A percentile compares a stretch with the other conserved stretches of the same genome.
These are phyloP conservation scores for Capsella rubella DNA, from an alignment of 441 rosid genomes.

Conservation along the genomic window DNA sequence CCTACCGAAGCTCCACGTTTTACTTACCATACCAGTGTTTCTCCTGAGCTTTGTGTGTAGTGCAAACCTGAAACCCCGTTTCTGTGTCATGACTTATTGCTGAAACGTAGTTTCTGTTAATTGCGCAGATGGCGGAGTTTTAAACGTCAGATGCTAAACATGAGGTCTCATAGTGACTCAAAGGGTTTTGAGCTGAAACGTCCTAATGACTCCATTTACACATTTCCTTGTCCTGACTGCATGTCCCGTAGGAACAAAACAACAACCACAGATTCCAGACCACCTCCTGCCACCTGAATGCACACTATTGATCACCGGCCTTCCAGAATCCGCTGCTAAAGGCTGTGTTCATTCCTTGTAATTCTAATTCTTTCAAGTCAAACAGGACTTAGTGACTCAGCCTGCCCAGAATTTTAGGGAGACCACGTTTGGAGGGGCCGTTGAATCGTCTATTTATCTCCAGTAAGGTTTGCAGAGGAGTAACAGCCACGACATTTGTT, in stretches of 20 bases:
- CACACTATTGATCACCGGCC: conserved; percentile 1
- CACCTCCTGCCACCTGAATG: conserved; percentile 57
- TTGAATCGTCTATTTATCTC: conserved; percentile 46
- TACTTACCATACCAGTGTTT: background rate
- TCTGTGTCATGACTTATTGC: background rate
- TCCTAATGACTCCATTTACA: conserved; percentile 85
- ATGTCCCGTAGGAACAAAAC: conserved; percentile 84
- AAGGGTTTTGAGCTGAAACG: conserved; percentile 95
- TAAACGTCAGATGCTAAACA: conserved; percentile 88
- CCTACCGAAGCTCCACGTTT: conserved; percentile 6
- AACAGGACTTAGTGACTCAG: conserved; percentile 49
- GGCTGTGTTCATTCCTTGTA: conserved; percentile 44
- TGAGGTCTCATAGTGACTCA: conserved; percentile 93
- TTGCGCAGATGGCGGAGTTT: conserved; percentile 85
- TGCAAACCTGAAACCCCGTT: conserved; percentile 9
- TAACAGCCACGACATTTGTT: conserved; percentile 42
- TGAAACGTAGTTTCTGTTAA: background rate
- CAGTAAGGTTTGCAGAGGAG: conserved; percentile 35
- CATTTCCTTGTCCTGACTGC: conserved; percentile 98
- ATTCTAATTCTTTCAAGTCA: conserved; percentile 70
- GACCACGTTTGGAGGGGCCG: conserved; percentile 49
- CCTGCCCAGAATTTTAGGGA: conserved; percentile 40
- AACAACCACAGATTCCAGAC: conserved; percentile 58
- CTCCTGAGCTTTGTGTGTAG: background rate
- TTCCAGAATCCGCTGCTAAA: conserved; percentile 16